A percentile compares a stretch with the other conserved stretches of the same genome.
These are phyloP conservation scores for Phialemonium atrogriseum DNA, from an alignment of 2,329 filamentous ascomycete genomes.

Conservation along the genomic window DNA sequence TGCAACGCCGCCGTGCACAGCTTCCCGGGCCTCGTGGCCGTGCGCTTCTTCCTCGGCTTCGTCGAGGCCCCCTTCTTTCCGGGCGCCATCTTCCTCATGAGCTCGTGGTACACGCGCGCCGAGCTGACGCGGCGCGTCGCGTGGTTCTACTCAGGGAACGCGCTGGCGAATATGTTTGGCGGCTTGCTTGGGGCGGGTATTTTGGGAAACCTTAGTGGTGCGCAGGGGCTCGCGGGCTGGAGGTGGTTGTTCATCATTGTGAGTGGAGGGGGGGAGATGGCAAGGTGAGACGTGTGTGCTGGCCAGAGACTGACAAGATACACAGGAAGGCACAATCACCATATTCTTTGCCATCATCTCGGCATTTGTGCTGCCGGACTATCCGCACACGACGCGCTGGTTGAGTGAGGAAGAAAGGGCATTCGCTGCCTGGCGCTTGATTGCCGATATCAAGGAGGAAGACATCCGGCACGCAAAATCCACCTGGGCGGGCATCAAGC, in stretches of 20 bases:
- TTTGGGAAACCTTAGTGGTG: slow-evolving; percentile 41
- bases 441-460: slow-evolving; percentile 18
- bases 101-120: slow-evolving; percentile 46
- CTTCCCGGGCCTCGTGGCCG: slow-evolving; percentile 27
- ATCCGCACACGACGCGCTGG: slow-evolving; percentile 42
- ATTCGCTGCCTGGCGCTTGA: slow-evolving; percentile 34
- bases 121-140: slow-evolving; percentile 43
- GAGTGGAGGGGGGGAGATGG: slow-evolving; percentile 36
- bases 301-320: slow-evolving; percentile 9
- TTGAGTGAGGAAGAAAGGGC: slow-evolving; percentile 34
- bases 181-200: slow-evolving; percentile 44
- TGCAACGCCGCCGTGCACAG: slow-evolving; percentile 28
- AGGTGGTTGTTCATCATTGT: slow-evolving; percentile 51
- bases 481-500: slow-evolving; percentile 15
- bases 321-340: slow-evolving; percentile 11
- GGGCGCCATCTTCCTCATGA: slow-evolving; percentile 41
- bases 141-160: slow-evolving; percentile 44
- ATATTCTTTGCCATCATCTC: slow-evolving; percentile 41
- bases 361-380: slow-evolving; percentile 48
- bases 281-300: slow-evolving; percentile 12
- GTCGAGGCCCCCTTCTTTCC: slow-evolving; percentile 38
- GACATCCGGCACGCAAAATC: neutral
- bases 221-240: slow-evolving; percentile 39
- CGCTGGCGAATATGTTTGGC: slow-evolving; percentile 51
- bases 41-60: slow-evolving; percentile 31